Evolutionary conservation across 495 filamentous ascomycete genomes (phyloP), one percentile per base, ranked within the genome.

Genomic region (Aspergillus avenaceus): DNA sequence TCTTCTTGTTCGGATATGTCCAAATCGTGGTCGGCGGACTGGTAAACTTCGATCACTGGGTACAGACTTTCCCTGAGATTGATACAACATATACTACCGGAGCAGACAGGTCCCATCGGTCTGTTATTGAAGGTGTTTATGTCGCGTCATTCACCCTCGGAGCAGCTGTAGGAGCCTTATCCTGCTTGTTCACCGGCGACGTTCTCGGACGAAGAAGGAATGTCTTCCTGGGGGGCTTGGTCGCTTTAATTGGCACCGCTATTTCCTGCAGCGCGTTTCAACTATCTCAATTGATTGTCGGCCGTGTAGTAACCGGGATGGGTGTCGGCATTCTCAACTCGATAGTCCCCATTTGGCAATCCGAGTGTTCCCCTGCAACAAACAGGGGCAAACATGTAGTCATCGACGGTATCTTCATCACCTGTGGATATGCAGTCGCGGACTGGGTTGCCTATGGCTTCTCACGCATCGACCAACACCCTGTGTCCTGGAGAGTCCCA

Each of bases 311-410:
- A 26, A 54, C 65, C 1, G 77, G 77, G 16, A 26, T 76, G 2
- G 77, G 76, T 14, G 56, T 75, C 21, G 77, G 77, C 8, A 56
- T 65, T 23, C 52, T 75, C 16, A 73, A 65, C 54, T 67, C 70
- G 5, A 68, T 74, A 0, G 71, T 76, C 1, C 75, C 76, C 2
- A 69, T 76, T 5, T 79, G 76, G 75, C 76, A 74, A 47, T 67
- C 71, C 8, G 77, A 80, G 45, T 73, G 66, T 34, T 51, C 67
- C 18, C 55, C 70, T 48, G 49, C 74, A 55, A 54, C 60, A 53
- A 51, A 58, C 52, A 53, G 74, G 60, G 56, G 66, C 54, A 47
- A 57, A 59, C 24, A 70, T 66, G 50, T 72, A 54, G 42, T 64
- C 56, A 21, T 70, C 55, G 61, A 72, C 56, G 53, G 72, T 56